Evolutionary conservation across 2,329 filamentous ascomycete genomes (phyloP).

Genomic region (Trichoderma brevicompactum): DNA sequence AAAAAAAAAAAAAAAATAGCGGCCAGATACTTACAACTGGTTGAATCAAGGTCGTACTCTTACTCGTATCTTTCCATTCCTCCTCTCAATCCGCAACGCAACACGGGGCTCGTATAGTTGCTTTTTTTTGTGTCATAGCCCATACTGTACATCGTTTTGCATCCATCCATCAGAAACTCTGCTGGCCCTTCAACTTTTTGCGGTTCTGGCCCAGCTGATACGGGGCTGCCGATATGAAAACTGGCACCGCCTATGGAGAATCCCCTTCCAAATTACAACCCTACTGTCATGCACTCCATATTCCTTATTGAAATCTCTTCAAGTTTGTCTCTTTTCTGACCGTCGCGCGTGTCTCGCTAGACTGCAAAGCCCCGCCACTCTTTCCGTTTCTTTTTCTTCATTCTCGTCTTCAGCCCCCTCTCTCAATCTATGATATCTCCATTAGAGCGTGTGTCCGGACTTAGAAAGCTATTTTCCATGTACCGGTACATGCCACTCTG

Average conservation of each 20-base stretch:
- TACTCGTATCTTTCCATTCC: neutral
- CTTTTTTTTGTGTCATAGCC: neutral
- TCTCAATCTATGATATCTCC: constrained; percentile 3
- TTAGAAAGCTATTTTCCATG: neutral
- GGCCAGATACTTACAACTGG: too few species aligned
- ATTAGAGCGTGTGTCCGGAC: neutral
- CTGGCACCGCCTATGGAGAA: constrained; percentile 10
- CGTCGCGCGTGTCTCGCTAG: neutral
- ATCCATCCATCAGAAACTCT: neutral
- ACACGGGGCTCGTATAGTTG: neutral
- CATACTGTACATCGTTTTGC: neutral
- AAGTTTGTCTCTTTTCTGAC: neutral
- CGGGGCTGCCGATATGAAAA: constrained; percentile 25
- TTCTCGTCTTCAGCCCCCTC: neutral
- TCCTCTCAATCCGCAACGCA: neutral
- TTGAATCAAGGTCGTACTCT: neutral
- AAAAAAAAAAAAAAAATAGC: too few species aligned
- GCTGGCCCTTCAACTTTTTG: neutral
- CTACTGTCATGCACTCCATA: constrained; percentile 1
- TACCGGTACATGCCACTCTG: neutral
- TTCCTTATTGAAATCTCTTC: constrained; percentile 8
- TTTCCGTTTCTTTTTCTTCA: constrained; percentile 27
- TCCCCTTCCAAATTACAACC: neutral
- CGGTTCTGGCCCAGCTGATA: neutral
- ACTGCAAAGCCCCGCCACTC: constrained; percentile 10